Conservation (phyloP, 164 flowering plant species). For the Echeveria elegans region DNA sequence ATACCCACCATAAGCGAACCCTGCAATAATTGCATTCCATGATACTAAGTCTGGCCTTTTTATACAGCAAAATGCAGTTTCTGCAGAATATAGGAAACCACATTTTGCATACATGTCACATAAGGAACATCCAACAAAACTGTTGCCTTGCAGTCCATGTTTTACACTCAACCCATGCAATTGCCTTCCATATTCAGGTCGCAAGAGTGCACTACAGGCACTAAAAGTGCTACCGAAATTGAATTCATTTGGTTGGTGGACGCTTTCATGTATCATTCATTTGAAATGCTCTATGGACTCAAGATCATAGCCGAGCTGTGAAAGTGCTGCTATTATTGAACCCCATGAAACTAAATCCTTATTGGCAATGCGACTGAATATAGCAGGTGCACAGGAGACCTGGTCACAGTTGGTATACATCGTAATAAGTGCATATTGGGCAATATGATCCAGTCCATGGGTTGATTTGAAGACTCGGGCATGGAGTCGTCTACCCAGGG, state of each 20-base stretch:
- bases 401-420: conserved; percentile 47
- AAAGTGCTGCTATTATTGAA: conserved; percentile 54
- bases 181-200: conserved; percentile 45
- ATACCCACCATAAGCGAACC: conserved; percentile 32
- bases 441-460: conserved; percentile 29
- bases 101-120: conserved; percentile 73
- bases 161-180: conserved; percentile 53
- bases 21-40: conserved; percentile 71
- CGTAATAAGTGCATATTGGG: conserved; percentile 57
- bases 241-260: conserved; percentile 44
- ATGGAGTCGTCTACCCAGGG: conserved; percentile 53
- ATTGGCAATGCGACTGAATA: conserved; percentile 27
- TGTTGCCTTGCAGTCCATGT: conserved; percentile 39
- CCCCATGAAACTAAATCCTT: conserved; percentile 71
- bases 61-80: conserved; percentile 36
- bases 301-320: conserved; percentile 41
- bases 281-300: conserved; percentile 43
- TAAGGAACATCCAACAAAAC: conserved; percentile 55
- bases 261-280: conserved; percentile 36
- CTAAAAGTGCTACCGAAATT: conserved; percentile 60
- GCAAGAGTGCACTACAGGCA: conserved; percentile 43
- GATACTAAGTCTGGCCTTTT: conserved; percentile 50
- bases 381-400: conserved; percentile 32
- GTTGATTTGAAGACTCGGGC: conserved; percentile 41
- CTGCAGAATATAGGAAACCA: conserved; percentile 38